Evolutionary conservation across 352 stramenopile species (phyloP), one percentile per base, ranked within the genome.

Genomic region (Phytophthora brassicae): DNA sequence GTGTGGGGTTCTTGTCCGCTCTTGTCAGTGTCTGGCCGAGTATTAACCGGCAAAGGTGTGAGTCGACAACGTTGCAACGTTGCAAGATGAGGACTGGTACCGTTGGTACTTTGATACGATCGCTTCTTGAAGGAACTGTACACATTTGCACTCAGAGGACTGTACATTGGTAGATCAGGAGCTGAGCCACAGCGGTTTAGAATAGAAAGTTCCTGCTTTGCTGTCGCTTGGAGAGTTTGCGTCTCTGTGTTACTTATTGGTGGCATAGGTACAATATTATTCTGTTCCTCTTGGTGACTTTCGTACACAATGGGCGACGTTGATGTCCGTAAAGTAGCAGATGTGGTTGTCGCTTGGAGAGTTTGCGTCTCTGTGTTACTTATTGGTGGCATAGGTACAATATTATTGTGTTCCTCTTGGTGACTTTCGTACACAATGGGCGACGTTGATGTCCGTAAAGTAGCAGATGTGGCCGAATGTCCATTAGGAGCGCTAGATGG

Each of bases 51-150:
- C 36, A 90, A 60, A 1, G 81, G 81, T n/a, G 74, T 80, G 36
- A 90, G 60, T 12, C 82, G 70, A 47, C 78, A 87, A 22, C 74
- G 76, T 47, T 89, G 77, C 33, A 88, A 49, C 4, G 70, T 60
- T 17, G 66, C 58, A 14, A 77, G 55, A 26, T 84, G 81, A 2
- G 76, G 67, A 17, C 76, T 76, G 35, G 67, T 59, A 22, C 74
- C 72, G 5, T 66, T 54, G 9, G 53, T 47, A 17, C 36, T 39
- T 50, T 77, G 63, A 7, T 86, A 29, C 2, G 77, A 65, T 3
- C 81, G 64, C 58, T 90, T 90, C 62, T 89, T 89, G 6, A 79
- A 81, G 2, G 83, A 89, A 38, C 74, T 88, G 55, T 86, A 92
- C 7, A 89, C 83, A 1, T 26, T 55, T 0, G 79, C 50, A 48